Base-by-base conservation (phyloP, 441 rosid genomes). In the Erodium texanum region DNA sequence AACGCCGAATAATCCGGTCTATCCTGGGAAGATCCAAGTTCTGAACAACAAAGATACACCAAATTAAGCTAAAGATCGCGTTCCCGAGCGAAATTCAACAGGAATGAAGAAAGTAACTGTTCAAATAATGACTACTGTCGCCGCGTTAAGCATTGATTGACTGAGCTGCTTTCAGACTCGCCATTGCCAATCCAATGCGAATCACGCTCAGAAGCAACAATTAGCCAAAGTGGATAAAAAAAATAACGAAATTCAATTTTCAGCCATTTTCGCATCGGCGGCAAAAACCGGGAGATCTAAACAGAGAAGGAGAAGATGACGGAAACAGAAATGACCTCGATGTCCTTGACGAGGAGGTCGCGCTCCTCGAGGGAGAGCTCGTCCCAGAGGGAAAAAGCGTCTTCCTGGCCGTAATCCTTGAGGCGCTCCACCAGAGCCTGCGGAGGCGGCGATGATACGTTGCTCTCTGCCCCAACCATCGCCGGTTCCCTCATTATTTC, bases 321-420 rank as follows among this genome's bases (percentile, higher is more conserved):
- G 15, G 48, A 11, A 41, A 41, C 2, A 9, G 59, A 52, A 52
- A 52, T 20, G 71, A 94, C 99, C 97, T 89, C 88, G 69, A 94
- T 84, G 52, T 92, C 98, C 66, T 67, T 82, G 76, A 94, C 84
- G 69, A 94, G 96, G 23, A 77, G 77, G 15, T 86, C 85, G 56
- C 98, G 87, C 62, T 92, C 92, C 20, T 82, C 85, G n/a, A 81
- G 74, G 18, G 97, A 82, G 69, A 94, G 96, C 77, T 94, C 94
- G 18, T 88, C 91, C 98, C 98, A 94, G 72, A 85, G 92, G 38
- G 93, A 77, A 59, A 92, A 88, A 73, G 73, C 92, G 68, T 83
- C 93, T 74, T 94, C 98, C 74, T 89, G 99, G 11, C 97, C 97
- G 52, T 94, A 94, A 75, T 94, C 98, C 78, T 94, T 92, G 65